Percentiles rank a stretch among this genome's conserved stretches.
Evolutionary conservation across 176 grass and related monocot species (phyloP).

Genomic region (Panicum miliaceum): DNA sequence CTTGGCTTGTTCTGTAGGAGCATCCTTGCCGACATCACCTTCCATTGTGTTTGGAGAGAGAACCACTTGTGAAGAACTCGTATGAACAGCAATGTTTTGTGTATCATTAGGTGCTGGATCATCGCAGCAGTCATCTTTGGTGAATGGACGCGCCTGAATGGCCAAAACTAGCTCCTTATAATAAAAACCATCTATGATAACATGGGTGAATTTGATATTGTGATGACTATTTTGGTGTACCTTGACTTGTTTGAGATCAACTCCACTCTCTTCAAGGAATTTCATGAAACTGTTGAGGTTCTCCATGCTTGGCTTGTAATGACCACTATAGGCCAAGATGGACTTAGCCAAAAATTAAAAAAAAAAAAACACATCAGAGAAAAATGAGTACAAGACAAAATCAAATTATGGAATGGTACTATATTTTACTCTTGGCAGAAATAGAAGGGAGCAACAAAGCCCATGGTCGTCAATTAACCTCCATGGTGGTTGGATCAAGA

Average conservation of each 20-base stretch:
- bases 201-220: neutral
- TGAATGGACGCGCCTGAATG: constrained; percentile 58
- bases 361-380: constrained; percentile 16
- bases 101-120: constrained; percentile 38
- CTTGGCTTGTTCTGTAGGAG: constrained; percentile 40
- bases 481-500: neutral
- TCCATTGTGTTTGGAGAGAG: constrained; percentile 26
- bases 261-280: constrained; percentile 74
- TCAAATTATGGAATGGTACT: neutral
- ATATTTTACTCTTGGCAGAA: neutral
- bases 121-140: constrained; percentile 68
- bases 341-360: constrained; percentile 55
- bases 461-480: neutral
- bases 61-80: constrained; percentile 37
- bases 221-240: constrained; percentile 41
- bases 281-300: constrained; percentile 65
- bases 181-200: neutral
- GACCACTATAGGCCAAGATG: constrained; percentile 89
- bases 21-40: neutral
- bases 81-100: neutral
- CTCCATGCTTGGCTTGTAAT: constrained; percentile 79
- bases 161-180: neutral
- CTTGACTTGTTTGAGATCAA: constrained; percentile 65
- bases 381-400: neutral
- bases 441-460: neutral